Evolutionary conservation across 176 grass and related monocot species (phyloP), one percentile per base, ranked within the genome.

Genomic region (Thinopyrum elongatum): DNA sequence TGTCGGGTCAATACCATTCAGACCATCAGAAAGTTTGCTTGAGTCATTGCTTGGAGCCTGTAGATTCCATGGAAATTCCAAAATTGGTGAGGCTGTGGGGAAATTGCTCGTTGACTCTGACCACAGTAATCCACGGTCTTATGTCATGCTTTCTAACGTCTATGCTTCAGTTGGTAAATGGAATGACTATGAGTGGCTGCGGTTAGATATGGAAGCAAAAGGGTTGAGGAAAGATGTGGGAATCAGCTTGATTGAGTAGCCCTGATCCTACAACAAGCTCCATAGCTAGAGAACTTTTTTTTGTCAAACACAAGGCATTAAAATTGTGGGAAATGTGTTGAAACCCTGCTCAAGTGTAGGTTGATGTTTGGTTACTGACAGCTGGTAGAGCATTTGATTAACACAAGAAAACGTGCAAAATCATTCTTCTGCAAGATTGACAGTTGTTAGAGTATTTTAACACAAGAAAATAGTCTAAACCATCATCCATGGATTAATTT

Each of bases 41-140:
- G 93, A 90, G 83, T 94, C 93, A 10, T 79, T 94, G 79, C 93
- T 94, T 81, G 93, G 90, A 88, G 90, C 93, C 36, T 94, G 93
- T 86, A 89, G 69, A 68, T 90, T 82, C 63, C 90, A 94, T 84
- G 79, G 85, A 68, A 90, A 92, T 88, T 77, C 75, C 88, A 72
- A 83, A 88, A 88, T 92, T 81, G 93, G 93, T 28, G 85, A 94
- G 74, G 77, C 79, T 58, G 80, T 88, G 22, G 87, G 93, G 23
- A 88, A 92, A 80, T 53, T 90, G 55, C 85, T 94, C 47, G 41
- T 92, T 22, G 73, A 84, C 17, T 85, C 62, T 34, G 84, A 87
- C 49, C 76, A 82, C 35, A 14, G 67, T 31, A 86, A 42, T 63
- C 77, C 93, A 84, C 89, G 90, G 51, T 90, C 87, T 17, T 92